Conservation (phyloP, 2,329 filamentous ascomycete genomes). For the Nothomitra cinnamomea region DNA sequence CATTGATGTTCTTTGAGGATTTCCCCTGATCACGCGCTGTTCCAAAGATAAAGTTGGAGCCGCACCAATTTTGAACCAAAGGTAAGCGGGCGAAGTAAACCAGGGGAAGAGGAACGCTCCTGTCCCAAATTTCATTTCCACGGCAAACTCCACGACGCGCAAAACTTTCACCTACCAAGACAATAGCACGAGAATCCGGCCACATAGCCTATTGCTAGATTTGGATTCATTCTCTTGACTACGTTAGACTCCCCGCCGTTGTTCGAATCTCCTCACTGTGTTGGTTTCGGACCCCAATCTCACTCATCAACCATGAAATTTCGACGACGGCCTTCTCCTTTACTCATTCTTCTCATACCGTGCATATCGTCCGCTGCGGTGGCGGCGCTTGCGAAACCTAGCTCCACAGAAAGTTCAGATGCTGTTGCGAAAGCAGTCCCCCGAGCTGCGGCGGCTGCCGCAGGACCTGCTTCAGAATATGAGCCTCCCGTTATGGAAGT, state of each 20-base stretch:
- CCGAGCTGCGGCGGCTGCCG: background rate
- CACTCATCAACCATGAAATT: conserved; percentile 38
- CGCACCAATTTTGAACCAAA: no score
- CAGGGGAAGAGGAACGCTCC: no score
- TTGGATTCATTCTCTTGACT: no score
- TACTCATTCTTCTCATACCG: conserved; percentile 44
- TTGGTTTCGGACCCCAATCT: background rate
- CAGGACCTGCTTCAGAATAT: background rate
- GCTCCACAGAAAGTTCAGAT: background rate
- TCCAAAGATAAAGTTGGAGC: no score
- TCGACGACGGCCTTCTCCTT: conserved; percentile 33
- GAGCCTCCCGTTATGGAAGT: conserved; percentile 10
- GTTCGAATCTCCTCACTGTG: background rate
- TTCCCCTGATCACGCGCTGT: no score
- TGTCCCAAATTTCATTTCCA: no score
- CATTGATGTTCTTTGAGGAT: no score
- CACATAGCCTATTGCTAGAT: no score
- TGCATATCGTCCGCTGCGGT: conserved; percentile 32
- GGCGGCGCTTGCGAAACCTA: conserved; percentile 16
- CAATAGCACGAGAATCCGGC: no score
- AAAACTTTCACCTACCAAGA: background rate
- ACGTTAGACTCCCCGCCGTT: no score
- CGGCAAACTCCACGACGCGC: background rate
- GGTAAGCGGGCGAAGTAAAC: no score
- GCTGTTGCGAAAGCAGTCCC: background rate